Evolutionary conservation across 257 asterid genomes (phyloP).

Genomic region (Pogostemon cablin): DNA sequence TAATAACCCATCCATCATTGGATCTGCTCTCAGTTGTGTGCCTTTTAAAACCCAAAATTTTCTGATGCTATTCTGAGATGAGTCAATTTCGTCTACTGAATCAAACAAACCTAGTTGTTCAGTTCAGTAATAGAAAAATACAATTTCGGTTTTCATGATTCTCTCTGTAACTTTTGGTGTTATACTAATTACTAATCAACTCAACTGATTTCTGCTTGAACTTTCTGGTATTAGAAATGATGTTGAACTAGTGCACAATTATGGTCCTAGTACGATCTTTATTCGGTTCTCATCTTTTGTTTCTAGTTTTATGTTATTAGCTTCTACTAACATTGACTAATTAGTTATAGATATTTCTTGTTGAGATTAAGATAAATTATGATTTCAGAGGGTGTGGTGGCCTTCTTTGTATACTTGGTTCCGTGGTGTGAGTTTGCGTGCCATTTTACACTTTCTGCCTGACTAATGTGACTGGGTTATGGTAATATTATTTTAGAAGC

Average conservation of each 20-base stretch:
- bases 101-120: too few species aligned
- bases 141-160: too few species aligned
- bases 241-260: conserved; percentile 13
- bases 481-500: background rate
- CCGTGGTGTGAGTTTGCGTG: background rate
- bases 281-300: conserved; percentile 11
- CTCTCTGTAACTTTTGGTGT: background rate
- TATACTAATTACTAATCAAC: background rate
- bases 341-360: background rate
- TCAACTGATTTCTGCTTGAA: conserved; percentile 6
- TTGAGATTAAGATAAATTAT: background rate
- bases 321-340: conserved; percentile 1
- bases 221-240: background rate
- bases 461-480: conserved; percentile 14
- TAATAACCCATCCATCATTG: too few species aligned
- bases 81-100: too few species aligned
- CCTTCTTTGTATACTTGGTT: background rate
- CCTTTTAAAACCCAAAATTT: too few species aligned
- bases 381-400: background rate
- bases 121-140: too few species aligned
- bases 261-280: background rate
- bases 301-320: conserved; percentile 9
- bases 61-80: too few species aligned
- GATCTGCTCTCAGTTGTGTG: too few species aligned
- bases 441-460: background rate